These are phyloP conservation scores for Endothia cerciana DNA, from an alignment of 2,329 filamentous ascomycete genomes.

Conservation along the genomic window DNA sequence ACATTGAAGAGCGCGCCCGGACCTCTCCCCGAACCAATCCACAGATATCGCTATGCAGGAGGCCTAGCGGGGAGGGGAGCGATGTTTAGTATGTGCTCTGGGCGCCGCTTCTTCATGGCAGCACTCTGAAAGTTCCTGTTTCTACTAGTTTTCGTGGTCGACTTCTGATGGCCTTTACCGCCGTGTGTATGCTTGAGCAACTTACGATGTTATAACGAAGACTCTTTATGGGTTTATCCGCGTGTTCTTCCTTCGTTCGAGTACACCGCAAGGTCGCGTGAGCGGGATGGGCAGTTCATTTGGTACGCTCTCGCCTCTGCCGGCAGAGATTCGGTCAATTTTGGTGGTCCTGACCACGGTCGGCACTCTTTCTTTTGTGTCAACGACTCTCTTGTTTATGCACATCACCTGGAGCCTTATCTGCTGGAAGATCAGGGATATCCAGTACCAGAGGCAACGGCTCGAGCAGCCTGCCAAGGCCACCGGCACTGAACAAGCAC, in stretches of 20 bases:
- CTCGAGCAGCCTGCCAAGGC: neutral
- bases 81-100: neutral
- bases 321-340: slow-evolving; percentile 32
- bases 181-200: neutral
- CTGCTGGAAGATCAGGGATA: slow-evolving; percentile 35
- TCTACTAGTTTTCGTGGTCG: neutral
- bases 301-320: slow-evolving; percentile 34
- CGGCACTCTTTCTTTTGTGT: slow-evolving; percentile 34
- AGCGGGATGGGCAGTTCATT: neutral
- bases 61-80: neutral
- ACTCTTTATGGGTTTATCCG: neutral
- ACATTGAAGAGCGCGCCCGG: neutral
- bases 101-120: neutral
- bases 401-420: slow-evolving; percentile 38
- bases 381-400: slow-evolving; percentile 32
- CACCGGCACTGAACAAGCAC: neutral
- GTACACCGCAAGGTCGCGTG: neutral
- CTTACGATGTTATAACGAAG: neutral
- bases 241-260: neutral
- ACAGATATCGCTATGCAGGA: neutral
- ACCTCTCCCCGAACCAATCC: neutral
- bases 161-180: no score
- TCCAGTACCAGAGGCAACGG: slow-evolving; percentile 3
- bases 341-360: slow-evolving; percentile 33
- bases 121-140: no score